Conservation (phyloP, 177 flowering plant species). For the Telopea speciosissima region DNA sequence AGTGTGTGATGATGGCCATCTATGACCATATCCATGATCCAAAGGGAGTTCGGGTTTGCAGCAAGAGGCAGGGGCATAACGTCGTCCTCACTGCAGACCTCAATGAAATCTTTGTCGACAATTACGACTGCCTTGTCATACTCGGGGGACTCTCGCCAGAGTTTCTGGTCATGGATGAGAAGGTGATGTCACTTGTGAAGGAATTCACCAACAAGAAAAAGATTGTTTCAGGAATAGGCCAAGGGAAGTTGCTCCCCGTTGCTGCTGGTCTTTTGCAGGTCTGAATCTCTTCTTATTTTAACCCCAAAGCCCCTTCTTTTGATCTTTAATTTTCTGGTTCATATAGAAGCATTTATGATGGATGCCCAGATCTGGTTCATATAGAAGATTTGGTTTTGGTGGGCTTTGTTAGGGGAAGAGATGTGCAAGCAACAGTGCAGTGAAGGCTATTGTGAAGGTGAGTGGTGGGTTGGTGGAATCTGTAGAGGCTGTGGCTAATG, state of each 20-base stretch:
- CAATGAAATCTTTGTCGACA: constrained; percentile 17
- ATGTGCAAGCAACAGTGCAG: constrained; percentile 21
- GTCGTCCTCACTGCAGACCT: constrained; percentile 19
- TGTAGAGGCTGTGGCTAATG: constrained; percentile 18
- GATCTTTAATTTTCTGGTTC: not conserved
- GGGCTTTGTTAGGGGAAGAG: constrained; percentile 23
- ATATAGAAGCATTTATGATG: not conserved
- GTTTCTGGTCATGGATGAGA: constrained; percentile 27
- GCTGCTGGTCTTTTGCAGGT: constrained; percentile 31
- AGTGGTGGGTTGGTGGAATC: constrained; percentile 24
- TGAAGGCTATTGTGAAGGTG: constrained; percentile 26
- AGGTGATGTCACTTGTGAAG: constrained; percentile 26
- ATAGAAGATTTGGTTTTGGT: not conserved
- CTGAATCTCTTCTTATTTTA: not conserved
- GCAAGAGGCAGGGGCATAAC: constrained; percentile 27
- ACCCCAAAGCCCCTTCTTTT: not conserved
- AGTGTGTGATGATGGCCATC: constrained; percentile 24
- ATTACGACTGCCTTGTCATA: constrained; percentile 28
- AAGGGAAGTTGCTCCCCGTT: constrained; percentile 27
- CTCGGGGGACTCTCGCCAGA: constrained; percentile 35
- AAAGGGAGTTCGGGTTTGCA: constrained; percentile 25
- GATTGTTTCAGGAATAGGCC: constrained; percentile 22
- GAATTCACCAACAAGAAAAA: constrained; percentile 22
- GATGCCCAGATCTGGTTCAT: not conserved
- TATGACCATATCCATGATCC: constrained; percentile 16